Evolutionary conservation across 495 filamentous ascomycete genomes (phyloP).

Genomic region (Aspergillus indologenus): DNA sequence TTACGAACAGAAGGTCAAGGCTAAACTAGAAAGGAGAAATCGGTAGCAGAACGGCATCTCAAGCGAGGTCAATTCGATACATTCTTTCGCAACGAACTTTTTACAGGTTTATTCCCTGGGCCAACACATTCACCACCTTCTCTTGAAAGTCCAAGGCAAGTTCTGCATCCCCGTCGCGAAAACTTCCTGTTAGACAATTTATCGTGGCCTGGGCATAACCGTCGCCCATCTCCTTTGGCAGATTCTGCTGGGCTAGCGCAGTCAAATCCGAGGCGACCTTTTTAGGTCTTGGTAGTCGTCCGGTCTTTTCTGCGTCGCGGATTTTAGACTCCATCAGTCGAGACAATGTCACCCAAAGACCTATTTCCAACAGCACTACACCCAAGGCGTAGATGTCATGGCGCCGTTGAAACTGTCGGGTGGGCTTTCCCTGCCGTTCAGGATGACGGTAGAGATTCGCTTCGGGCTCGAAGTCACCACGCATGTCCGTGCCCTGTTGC

Average conservation of each 20-base stretch:
- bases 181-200: not conserved
- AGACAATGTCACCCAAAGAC: slow-evolving; percentile 28
- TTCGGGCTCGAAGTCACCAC: slow-evolving; percentile 18
- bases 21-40: not conserved
- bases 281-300: slow-evolving; percentile 16
- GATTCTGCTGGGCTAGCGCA: slow-evolving; percentile 6
- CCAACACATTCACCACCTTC: not conserved
- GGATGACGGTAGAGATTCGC: slow-evolving; percentile 33
- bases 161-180: not conserved
- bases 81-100: not conserved
- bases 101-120: not conserved
- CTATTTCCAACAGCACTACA: slow-evolving; percentile 39
- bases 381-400: slow-evolving; percentile 42
- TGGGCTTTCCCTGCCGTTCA: slow-evolving; percentile 21
- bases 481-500: slow-evolving; percentile 18
- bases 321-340: slow-evolving; percentile 16
- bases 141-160: not conserved
- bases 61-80: not conserved
- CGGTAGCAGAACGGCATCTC: not conserved
- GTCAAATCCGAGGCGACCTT: slow-evolving; percentile 14
- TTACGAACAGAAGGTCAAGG: not conserved
- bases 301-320: slow-evolving; percentile 14
- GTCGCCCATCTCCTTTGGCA: not conserved
- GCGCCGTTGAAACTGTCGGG: slow-evolving; percentile 21
- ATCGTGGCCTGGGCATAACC: not conserved